Percentiles rank a stretch among this genome's conserved stretches.
Conservation (phyloP, 805 yeast species). For the Kuraishia capsulata region DNA sequence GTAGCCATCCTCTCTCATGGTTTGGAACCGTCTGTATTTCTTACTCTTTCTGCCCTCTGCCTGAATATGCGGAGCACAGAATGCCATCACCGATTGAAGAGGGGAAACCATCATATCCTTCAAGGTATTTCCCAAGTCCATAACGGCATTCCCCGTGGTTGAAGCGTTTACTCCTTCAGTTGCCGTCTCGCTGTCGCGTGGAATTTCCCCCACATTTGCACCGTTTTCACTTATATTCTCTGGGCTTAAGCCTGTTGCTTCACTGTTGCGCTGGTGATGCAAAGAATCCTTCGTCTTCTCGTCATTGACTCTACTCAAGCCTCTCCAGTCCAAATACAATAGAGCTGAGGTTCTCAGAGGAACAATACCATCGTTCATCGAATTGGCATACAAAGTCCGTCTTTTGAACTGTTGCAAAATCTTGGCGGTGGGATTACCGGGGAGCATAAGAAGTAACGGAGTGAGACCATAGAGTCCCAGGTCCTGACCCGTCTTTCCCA, state of each 20-base stretch:
- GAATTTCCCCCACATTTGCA: slow-evolving; percentile 18
- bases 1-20: slow-evolving; percentile 9
- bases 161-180: slow-evolving; percentile 3
- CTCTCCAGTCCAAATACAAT: slow-evolving; percentile 79
- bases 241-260: too few species aligned
- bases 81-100: slow-evolving; percentile 32
- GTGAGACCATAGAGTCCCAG: slow-evolving; percentile 50
- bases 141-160: slow-evolving; percentile 3
- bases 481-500: slow-evolving; percentile 93
- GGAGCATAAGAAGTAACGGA: slow-evolving; percentile 69
- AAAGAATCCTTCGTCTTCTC: slow-evolving; percentile 12
- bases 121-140: slow-evolving; percentile 5
- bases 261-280: not conserved
- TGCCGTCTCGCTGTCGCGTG: slow-evolving; percentile 13
- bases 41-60: slow-evolving; percentile 6
- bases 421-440: slow-evolving; percentile 63
- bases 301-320: slow-evolving; percentile 42
- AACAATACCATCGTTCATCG: slow-evolving; percentile 89
- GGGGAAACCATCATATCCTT: slow-evolving; percentile 24
- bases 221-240: too few species aligned
- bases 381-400: slow-evolving; percentile 84
- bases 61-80: slow-evolving; percentile 29
- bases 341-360: slow-evolving; percentile 87
- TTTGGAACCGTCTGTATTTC: slow-evolving; percentile 22
- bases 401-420: slow-evolving; percentile 54